Evolutionary conservation across 257 asterid species (phyloP), one percentile per base, ranked within the genome.

Genomic region (Verbascum thapsus): DNA sequence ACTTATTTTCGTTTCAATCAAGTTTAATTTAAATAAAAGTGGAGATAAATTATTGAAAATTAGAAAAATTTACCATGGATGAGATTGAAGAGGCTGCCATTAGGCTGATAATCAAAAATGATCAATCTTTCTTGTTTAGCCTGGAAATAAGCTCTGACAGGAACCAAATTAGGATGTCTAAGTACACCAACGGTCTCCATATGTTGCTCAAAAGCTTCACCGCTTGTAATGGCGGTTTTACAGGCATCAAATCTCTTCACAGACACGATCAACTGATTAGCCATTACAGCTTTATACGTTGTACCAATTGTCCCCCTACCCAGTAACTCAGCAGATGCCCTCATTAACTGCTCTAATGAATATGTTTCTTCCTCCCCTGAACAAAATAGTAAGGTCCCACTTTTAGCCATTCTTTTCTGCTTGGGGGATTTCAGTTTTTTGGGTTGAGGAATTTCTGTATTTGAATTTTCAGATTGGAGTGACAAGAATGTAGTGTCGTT

Each of bases 251-350:
- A 53, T 69, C 99, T 67, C 76, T 92, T 92, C 5, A 92, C 97
- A 5, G 96, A 72, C 38, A 92, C 96, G 1, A 87, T 71, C 41
- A 85, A 39, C 65, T 83, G 91, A 56, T 70, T 80, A 37, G 70
- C 85, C 96, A 92, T 80, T 59, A 84, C 87, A 5, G 99, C 99
- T 62, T 92, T 92, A 58, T 92, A 92, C 2, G 99, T 92, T 2
- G 97, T 92, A n/a, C 99, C 99, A 19, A 90, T 77, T 15, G 95
- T 87, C 40, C 99, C 99, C 74, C 97, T 85, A 13, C 99, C 99
- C 0, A 92, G 85, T 34, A 92, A 72, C 85, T 92, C 99, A 4
- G 99, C 99, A 3, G 99, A 92, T 4, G 94, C 99, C 66, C 95
- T 82, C 99, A 92, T 92, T 44, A 92, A 23, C 67, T 82, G 86